Percentiles rank a stretch among this genome's conserved stretches.
phyloP scores from a whole-genome alignment of 2,329 filamentous ascomycete species.

The Talaromyces sp. region DNA sequence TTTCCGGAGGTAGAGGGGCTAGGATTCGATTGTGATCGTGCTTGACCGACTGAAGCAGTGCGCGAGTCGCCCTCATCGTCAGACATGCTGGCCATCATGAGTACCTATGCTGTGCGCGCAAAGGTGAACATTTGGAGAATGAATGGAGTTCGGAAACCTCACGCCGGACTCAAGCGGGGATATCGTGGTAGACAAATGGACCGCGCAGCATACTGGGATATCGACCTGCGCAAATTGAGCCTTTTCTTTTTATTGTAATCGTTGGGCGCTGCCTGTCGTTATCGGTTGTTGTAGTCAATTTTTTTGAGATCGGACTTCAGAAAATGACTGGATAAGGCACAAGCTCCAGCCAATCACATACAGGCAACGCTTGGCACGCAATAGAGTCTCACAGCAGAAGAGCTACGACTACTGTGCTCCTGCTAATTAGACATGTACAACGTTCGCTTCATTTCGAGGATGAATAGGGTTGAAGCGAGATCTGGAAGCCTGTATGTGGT shows the following conservation, averaged over 20 bases:
- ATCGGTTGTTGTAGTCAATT: not conserved
- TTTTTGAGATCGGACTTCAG: not conserved
- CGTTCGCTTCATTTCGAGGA: not conserved
- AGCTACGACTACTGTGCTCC: not conserved
- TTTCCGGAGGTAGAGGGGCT: slow-evolving; percentile 30
- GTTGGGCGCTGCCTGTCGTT: not conserved
- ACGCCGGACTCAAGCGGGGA: no score
- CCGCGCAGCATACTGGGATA: not conserved
- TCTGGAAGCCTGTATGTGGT: not conserved
- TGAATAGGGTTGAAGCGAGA: not conserved
- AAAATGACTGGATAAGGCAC: not conserved
- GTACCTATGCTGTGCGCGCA: not conserved
- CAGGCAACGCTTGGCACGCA: not conserved
- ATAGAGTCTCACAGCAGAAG: not conserved
- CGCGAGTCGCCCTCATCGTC: slow-evolving; percentile 47
- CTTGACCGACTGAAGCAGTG: slow-evolving; percentile 45
- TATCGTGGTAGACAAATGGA: not conserved
- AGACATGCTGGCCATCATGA: slow-evolving; percentile 19
- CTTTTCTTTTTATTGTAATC: not conserved
- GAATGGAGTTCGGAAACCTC: not conserved
- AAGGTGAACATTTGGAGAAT: not conserved
- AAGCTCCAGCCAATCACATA: slow-evolving; percentile 14
- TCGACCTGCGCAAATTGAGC: not conserved
- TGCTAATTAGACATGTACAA: not conserved
- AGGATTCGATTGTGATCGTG: slow-evolving; percentile 32